Percentiles rank a stretch among this genome's conserved stretches.
Evolutionary conservation across 148 eudicot genomes (phyloP).

Genomic region (Amaranthus hypochondriacus): DNA sequence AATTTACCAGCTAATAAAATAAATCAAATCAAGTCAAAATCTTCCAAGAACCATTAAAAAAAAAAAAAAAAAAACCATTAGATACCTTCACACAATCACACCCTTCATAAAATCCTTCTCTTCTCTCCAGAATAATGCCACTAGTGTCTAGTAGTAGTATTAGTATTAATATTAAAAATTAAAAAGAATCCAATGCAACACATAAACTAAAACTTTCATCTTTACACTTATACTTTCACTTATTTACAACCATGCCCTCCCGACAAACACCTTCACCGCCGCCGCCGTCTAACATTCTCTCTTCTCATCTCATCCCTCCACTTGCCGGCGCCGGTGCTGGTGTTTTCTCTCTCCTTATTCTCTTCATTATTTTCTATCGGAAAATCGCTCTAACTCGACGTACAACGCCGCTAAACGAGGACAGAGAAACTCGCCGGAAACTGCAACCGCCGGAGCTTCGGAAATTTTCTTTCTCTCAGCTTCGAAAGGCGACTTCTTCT

Average conservation of each 20-base stretch:
- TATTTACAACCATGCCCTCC: constrained; percentile 44
- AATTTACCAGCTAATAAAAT: neutral
- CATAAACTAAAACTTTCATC: neutral
- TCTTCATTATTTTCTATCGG: constrained; percentile 44
- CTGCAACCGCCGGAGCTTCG: constrained; percentile 37
- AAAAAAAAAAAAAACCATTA: neutral
- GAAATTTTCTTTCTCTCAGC: constrained; percentile 48
- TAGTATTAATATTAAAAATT: too few species aligned
- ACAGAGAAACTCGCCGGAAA: neutral
- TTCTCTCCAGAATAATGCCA: too few species aligned
- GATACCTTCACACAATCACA: neutral
- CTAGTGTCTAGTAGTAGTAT: too few species aligned
- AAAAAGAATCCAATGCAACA: constrained; percentile 23
- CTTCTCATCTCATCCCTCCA: constrained; percentile 14
- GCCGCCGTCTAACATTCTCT: constrained; percentile 27
- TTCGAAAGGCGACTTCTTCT: constrained; percentile 58
- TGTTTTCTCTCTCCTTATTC: constrained; percentile 31
- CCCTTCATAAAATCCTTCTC: neutral
- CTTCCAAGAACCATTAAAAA: neutral
- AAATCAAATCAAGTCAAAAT: constrained; percentile 15
- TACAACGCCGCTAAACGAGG: constrained; percentile 43
- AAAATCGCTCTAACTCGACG: constrained; percentile 56
- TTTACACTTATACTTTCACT: neutral
- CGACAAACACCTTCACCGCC: constrained; percentile 9
- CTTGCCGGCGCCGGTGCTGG: constrained; percentile 38